Evolutionary conservation across 805 yeast species (phyloP).

Genomic region (Saccharomycopsis schoenii): DNA sequence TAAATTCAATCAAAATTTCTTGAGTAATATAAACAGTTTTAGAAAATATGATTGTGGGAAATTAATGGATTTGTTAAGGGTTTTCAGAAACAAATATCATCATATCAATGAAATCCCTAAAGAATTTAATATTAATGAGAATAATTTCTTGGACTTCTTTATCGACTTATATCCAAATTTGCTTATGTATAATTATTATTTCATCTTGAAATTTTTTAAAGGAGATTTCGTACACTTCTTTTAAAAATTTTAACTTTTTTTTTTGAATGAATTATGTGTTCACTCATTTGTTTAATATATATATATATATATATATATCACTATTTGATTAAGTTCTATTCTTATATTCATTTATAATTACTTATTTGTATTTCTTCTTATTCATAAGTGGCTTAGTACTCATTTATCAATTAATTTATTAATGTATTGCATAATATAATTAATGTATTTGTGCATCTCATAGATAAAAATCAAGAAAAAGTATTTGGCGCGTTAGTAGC

Average conservation of each 20-base stretch:
- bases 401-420: too few species aligned
- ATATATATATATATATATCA: too few species aligned
- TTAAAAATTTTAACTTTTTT: neutral
- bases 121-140: conserved; percentile 52
- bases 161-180: conserved; percentile 65
- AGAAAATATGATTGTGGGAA: conserved; percentile 75
- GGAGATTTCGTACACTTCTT: conserved; percentile 41
- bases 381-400: too few species aligned
- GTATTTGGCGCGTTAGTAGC: neutral
- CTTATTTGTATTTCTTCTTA: too few species aligned
- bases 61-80: conserved; percentile 78
- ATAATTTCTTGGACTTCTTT: conserved; percentile 76
- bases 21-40: conserved; percentile 81
- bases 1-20: conserved; percentile 59
- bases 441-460: too few species aligned
- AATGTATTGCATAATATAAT: too few species aligned
- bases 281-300: neutral
- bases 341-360: too few species aligned
- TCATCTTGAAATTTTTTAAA: conserved; percentile 46
- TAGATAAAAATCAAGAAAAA: neutral
- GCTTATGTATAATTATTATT: conserved; percentile 61
- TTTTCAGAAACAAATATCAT: conserved; percentile 86
- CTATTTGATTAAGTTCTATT: neutral
- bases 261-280: neutral
- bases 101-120: conserved; percentile 86